These are phyloP conservation scores for Hyparrhenia diplandra DNA, from an alignment of 176 grass and related monocot genomes.

Conservation along the genomic window DNA sequence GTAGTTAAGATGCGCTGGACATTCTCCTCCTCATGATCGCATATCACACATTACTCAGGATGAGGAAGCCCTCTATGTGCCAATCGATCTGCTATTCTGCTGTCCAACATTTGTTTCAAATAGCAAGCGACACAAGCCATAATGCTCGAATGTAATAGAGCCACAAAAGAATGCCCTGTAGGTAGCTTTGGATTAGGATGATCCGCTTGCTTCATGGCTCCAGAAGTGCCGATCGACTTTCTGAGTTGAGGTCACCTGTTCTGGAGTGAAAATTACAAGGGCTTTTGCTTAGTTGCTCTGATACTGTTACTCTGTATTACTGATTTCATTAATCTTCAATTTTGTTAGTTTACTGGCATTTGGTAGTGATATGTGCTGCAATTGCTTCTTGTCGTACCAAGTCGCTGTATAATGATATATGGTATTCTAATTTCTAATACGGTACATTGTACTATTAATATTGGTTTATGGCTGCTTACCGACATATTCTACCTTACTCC, in stretches of 20 bases:
- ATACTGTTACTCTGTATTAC: not conserved
- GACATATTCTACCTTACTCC: not conserved
- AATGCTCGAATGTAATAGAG: too few relatives aligned
- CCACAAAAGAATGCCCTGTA: too few relatives aligned
- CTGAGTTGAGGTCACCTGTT: too few relatives aligned
- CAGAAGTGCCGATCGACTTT: too few relatives aligned
- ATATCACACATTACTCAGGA: too few relatives aligned
- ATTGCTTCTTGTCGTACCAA: not conserved
- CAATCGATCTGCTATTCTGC: too few relatives aligned
- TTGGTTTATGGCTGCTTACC: not conserved
- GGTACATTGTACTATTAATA: not conserved
- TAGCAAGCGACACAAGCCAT: too few relatives aligned
- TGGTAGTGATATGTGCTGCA: not conserved
- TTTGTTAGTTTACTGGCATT: constrained; percentile 5
- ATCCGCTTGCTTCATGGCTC: too few relatives aligned
- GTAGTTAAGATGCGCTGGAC: not conserved
- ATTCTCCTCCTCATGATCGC: not conserved
- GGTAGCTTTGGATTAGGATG: too few relatives aligned
- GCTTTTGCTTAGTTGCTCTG: not conserved
- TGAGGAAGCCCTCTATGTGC: too few relatives aligned
- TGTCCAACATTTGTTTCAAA: too few relatives aligned
- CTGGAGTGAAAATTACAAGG: not conserved
- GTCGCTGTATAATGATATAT: not conserved
- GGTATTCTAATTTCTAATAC: not conserved
- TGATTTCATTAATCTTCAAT: not conserved